phyloP scores from a whole-genome alignment of 2,329 filamentous ascomycete genomes.

The Stemphylium vesicarium region DNA sequence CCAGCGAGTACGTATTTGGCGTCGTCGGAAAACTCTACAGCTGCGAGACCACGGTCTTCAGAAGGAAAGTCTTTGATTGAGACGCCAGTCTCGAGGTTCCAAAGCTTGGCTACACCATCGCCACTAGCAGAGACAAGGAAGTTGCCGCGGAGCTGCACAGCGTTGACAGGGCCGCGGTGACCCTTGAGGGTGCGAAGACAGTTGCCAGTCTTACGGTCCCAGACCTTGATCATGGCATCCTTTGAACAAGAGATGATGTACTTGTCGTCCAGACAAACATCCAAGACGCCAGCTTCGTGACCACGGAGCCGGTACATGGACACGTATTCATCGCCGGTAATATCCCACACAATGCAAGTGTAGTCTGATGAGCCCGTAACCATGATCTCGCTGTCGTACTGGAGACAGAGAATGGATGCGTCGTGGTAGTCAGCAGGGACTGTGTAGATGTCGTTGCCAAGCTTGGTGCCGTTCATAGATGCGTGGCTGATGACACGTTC shows the following conservation, averaged over 20 bases:
- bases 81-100: constrained; percentile 89
- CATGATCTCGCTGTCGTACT: constrained; percentile 91
- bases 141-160: constrained; percentile 92
- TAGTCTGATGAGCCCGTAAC: constrained; percentile 94
- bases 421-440: constrained; percentile 71
- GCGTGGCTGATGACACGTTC: constrained; percentile 53
- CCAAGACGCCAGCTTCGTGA: constrained; percentile 87
- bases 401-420: constrained; percentile 91
- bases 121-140: constrained; percentile 92
- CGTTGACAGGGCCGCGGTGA: constrained; percentile 92
- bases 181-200: constrained; percentile 81
- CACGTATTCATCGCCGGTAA: constrained; percentile 68
- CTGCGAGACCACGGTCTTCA: constrained; percentile 91
- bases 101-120: constrained; percentile 91
- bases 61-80: constrained; percentile 89
- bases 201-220: constrained; percentile 81
- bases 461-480: constrained; percentile 55
- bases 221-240: constrained; percentile 90
- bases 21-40: constrained; percentile 94
- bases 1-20: constrained; percentile 92
- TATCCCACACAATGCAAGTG: constrained; percentile 89
- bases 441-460: constrained; percentile 56
- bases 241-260: constrained; percentile 98
- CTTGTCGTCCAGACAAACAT: constrained; percentile 89
- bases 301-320: constrained; percentile 79